Evolutionary conservation across 2,329 filamentous ascomycete genomes (phyloP).

Genomic region (Colletotrichum nymphaeae): DNA sequence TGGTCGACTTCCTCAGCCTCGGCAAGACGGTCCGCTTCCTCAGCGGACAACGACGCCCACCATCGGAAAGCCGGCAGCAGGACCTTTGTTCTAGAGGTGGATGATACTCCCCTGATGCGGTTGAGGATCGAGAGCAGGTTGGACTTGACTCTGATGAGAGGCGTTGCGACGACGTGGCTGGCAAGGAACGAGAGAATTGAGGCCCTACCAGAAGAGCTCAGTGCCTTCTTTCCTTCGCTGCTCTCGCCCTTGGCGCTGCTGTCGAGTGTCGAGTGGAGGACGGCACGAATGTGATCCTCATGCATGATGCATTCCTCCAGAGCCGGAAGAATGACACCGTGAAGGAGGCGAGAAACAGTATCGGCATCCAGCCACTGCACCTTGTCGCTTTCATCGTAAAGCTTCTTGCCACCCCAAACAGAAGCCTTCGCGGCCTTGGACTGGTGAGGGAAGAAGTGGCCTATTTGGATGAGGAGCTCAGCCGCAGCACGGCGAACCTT

Average conservation of each 20-base stretch:
- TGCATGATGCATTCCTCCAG: slow-evolving; percentile 91
- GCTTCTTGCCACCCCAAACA: slow-evolving; percentile 69
- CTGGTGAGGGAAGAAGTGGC: slow-evolving; percentile 56
- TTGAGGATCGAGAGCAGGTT: slow-evolving; percentile 79
- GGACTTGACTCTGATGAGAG: slow-evolving; percentile 76
- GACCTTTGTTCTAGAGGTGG: slow-evolving; percentile 75
- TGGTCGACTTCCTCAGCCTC: slow-evolving; percentile 55
- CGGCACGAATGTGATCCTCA: slow-evolving; percentile 73
- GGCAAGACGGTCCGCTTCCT: slow-evolving; percentile 59
- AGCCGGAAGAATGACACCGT: slow-evolving; percentile 75
- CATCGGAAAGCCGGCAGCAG: slow-evolving; percentile 79
- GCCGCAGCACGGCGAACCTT: slow-evolving; percentile 82
- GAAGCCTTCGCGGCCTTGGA: slow-evolving; percentile 54
- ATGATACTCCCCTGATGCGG: slow-evolving; percentile 77
- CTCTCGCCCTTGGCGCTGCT: slow-evolving; percentile 54
- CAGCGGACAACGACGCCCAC: slow-evolving; percentile 71
- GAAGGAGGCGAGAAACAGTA: slow-evolving; percentile 70
- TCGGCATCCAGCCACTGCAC: slow-evolving; percentile 69
- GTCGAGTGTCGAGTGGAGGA: slow-evolving; percentile 71
- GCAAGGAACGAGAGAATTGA: slow-evolving; percentile 79
- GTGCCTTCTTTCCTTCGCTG: slow-evolving; percentile 60
- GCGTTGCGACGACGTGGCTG: slow-evolving; percentile 77
- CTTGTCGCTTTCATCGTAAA: slow-evolving; percentile 71
- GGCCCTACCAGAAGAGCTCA: slow-evolving; percentile 71
- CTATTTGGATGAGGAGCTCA: slow-evolving; percentile 70